A percentile compares a stretch with the other conserved stretches of the same genome.
Conservation (phyloP, 768 basidiomycete genomes). For the Calvatia gigantea region DNA sequence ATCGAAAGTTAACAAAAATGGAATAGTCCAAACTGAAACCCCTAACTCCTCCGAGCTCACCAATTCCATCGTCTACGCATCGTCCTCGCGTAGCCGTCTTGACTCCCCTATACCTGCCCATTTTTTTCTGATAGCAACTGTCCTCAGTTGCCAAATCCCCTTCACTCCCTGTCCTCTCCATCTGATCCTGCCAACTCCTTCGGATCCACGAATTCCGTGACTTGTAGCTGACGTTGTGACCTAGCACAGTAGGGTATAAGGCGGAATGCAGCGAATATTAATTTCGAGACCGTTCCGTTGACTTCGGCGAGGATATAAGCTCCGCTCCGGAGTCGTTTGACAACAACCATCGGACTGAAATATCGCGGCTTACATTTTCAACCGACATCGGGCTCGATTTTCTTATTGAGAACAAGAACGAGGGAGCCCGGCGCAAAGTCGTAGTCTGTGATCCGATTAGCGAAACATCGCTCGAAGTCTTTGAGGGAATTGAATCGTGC, state of each 20-base stretch:
- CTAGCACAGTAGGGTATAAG: constrained; percentile 24
- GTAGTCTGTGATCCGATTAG: constrained; percentile 19
- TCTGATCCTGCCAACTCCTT: background rate
- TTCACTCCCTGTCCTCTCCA: no score
- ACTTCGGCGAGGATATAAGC: constrained; percentile 25
- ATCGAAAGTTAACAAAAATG: no score
- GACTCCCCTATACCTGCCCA: no score
- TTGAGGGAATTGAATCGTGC: constrained; percentile 15
- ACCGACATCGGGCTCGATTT: constrained; percentile 24
- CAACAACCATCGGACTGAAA: constrained; percentile 30
- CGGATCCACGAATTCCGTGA: constrained; percentile 1
- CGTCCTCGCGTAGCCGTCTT: no score
- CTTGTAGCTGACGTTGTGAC: background rate
- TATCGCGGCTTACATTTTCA: constrained; percentile 28
- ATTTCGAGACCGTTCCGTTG: constrained; percentile 19
- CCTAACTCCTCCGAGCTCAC: no score
- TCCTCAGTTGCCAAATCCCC: background rate
- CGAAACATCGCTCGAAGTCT: constrained; percentile 22
- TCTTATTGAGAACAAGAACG: constrained; percentile 31
- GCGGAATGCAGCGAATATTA: constrained; percentile 22
- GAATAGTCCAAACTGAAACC: no score
- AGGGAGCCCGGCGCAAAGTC: constrained; percentile 28
- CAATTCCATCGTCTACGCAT: no score
- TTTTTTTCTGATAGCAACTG: background rate
- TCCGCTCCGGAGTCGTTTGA: constrained; percentile 22